Conservation (phyloP, 2,329 filamentous ascomycete species). For the Didymella pomorum region DNA sequence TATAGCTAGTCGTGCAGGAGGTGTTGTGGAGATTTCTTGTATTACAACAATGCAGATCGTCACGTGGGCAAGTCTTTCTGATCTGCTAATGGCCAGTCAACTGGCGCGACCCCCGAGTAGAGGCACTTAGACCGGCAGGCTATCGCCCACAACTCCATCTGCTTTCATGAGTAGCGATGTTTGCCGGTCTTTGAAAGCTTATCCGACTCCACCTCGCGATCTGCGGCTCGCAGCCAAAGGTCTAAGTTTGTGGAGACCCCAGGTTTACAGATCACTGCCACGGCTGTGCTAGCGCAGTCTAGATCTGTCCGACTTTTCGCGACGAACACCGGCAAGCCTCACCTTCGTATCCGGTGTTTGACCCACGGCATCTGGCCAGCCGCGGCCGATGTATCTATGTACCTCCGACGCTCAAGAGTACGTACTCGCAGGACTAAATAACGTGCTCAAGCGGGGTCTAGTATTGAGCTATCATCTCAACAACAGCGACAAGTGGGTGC, state of each 20-base stretch:
- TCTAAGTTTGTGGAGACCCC: constrained; percentile 17
- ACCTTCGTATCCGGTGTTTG: constrained; percentile 1
- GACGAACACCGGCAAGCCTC: constrained; percentile 6
- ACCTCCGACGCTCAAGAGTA: neutral
- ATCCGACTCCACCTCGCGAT: constrained; percentile 4
- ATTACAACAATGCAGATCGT: neutral
- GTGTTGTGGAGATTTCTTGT: neutral
- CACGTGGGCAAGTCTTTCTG: neutral
- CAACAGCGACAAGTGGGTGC: neutral
- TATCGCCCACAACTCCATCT: neutral
- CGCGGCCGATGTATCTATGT: constrained; percentile 5
- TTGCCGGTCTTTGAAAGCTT: neutral
- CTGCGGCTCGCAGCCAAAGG: constrained; percentile 2
- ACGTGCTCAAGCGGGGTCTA: constrained; percentile 3
- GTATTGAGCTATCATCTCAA: neutral
- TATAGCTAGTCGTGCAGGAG: neutral
- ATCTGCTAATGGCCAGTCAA: neutral
- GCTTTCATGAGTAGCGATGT: neutral
- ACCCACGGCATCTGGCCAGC: constrained; percentile 5
- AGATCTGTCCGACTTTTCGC: constrained; percentile 4
- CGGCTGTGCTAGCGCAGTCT: constrained; percentile 15
- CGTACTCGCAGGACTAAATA: neutral
- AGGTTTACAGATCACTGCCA: constrained; percentile 19
- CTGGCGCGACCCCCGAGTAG: neutral
- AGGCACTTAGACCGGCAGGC: neutral